Evolutionary conservation across 257 asterid genomes (phyloP).

Genomic region (Salvia hispanica): DNA sequence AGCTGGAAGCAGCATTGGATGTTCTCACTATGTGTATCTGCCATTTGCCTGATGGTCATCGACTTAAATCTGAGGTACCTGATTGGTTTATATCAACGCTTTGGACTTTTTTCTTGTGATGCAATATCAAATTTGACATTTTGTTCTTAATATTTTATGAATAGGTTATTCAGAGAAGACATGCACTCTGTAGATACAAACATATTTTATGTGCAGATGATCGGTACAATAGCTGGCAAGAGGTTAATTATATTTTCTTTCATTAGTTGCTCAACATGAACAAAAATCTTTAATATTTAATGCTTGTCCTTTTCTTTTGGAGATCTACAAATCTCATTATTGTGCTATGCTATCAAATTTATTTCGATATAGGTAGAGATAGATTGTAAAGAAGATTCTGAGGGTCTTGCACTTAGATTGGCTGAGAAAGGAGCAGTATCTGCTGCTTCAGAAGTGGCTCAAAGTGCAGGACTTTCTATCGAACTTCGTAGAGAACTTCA

Average conservation of each 20-base stretch:
- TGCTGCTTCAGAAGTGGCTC: constrained; percentile 93
- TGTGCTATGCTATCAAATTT: constrained; percentile 17
- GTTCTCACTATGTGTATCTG: constrained; percentile 95
- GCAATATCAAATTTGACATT: constrained; percentile 25
- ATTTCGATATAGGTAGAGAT: constrained; percentile 68
- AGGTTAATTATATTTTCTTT: constrained; percentile 52
- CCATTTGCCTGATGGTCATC: constrained; percentile 68
- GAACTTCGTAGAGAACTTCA: constrained; percentile 95
- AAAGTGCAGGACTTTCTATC: constrained; percentile 87
- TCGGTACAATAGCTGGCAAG: constrained; percentile 87
- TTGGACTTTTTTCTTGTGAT: constrained; percentile 21
- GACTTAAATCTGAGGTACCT: constrained; percentile 73
- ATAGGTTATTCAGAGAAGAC: constrained; percentile 84
- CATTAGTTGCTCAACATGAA: constrained; percentile 26
- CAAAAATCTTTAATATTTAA: constrained; percentile 7
- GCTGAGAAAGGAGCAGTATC: constrained; percentile 98
- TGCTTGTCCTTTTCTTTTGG: constrained; percentile 5
- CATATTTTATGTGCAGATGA: constrained; percentile 93
- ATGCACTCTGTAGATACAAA: constrained; percentile 79
- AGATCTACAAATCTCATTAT: constrained; percentile 8
- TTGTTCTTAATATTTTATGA: constrained; percentile 23
- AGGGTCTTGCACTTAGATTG: constrained; percentile 95
- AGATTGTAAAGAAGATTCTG: constrained; percentile 93
- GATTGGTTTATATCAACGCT: constrained; percentile 23
- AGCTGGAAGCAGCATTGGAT: constrained; percentile 91